These are phyloP conservation scores for Trebouxia sp. DNA, from an alignment of 139 green algal species.

Conservation along the genomic window DNA sequence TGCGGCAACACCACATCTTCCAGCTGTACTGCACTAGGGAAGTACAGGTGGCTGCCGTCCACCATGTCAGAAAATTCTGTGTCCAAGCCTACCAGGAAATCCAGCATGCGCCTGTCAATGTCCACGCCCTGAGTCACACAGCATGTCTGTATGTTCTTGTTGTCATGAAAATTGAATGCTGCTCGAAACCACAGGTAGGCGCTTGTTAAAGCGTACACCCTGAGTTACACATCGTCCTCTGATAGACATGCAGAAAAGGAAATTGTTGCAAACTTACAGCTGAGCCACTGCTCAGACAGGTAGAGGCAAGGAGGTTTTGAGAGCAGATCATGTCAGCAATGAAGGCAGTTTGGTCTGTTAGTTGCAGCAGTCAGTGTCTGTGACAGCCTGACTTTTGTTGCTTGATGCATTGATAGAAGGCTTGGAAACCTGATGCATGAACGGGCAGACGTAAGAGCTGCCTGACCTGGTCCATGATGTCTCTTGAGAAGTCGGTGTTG, in stretches of 20 bases:
- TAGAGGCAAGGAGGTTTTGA: neutral
- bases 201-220: no score
- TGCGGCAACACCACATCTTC: constrained; percentile 28
- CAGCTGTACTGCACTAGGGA: constrained; percentile 1
- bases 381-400: no score
- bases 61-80: constrained; percentile 34
- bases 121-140: constrained; percentile 12
- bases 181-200: no score
- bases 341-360: no score
- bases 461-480: constrained; percentile 33
- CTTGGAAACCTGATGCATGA: no score
- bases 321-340: neutral
- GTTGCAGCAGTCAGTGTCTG: no score
- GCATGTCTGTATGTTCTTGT: neutral
- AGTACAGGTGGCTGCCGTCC: constrained; percentile 34
- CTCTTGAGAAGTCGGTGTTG: constrained; percentile 27
- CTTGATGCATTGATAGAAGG: no score
- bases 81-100: constrained; percentile 31
- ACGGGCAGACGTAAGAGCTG: no score
- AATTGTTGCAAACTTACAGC: neutral
- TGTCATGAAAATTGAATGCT: neutral
- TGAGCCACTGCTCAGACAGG: no score
- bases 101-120: constrained; percentile 34
- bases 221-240: no score
- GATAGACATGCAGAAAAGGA: no score